phyloP scores from a whole-genome alignment of 2,329 filamentous ascomycete genomes.

The Ophiostoma perfectum region DNA sequence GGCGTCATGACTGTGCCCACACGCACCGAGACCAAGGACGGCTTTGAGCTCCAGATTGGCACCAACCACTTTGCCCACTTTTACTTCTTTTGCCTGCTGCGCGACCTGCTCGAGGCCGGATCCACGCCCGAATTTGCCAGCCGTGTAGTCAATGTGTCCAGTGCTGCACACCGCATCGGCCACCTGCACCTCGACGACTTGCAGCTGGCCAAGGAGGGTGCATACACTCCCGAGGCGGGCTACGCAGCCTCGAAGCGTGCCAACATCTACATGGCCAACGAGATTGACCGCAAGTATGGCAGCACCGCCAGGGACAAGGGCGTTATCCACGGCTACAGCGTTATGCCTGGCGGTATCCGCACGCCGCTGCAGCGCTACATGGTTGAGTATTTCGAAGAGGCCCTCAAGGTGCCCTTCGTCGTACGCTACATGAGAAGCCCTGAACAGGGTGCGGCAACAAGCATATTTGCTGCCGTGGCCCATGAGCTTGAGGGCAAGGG shows the following conservation, averaged over 20 bases:
- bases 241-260: constrained; percentile 44
- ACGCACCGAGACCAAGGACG: constrained; percentile 37
- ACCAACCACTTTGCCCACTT: constrained; percentile 50
- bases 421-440: background rate
- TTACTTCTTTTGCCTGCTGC: constrained; percentile 46
- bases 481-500: constrained; percentile 39
- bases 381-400: background rate
- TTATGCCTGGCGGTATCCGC: background rate
- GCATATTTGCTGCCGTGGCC: constrained; percentile 37
- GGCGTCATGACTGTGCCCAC: constrained; percentile 40
- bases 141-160: constrained; percentile 43
- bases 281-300: constrained; percentile 42
- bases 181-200: constrained; percentile 24
- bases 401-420: background rate
- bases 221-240: constrained; percentile 34
- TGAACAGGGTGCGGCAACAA: constrained; percentile 41
- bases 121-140: constrained; percentile 37
- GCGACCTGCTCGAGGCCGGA: constrained; percentile 38
- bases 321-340: background rate
- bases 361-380: background rate
- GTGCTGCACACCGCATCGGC: constrained; percentile 37
- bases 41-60: constrained; percentile 47
- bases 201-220: constrained; percentile 12
- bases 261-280: constrained; percentile 44
- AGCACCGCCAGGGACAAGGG: background rate